Percentiles rank a stretch among this genome's conserved stretches.
phyloP scores from a whole-genome alignment of 192 early-diverging fungal species.

The Entomortierella chlamydospora region DNA sequence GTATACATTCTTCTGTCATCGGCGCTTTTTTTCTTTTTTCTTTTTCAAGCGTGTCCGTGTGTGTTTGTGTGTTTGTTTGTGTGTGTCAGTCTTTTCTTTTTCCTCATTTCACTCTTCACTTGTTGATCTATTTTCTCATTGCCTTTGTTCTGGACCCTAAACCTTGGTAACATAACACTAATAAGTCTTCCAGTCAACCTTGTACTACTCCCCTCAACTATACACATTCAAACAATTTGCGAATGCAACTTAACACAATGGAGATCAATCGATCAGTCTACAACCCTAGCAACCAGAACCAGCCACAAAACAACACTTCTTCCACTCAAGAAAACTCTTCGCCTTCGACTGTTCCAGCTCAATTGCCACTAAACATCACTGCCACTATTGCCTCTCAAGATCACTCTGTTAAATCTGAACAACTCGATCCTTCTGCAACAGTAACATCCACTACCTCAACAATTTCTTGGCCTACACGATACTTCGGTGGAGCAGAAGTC shows the following conservation, averaged over 20 bases:
- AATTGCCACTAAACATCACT: slow-evolving; percentile 1
- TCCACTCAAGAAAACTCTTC: background rate
- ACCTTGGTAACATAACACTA: too few relatives aligned
- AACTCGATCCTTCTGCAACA: slow-evolving; percentile 10
- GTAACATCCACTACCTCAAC: slow-evolving; percentile 8
- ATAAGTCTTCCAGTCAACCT: too few relatives aligned
- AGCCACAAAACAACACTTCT: background rate
- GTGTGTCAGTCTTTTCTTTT: too few relatives aligned
- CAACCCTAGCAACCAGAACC: slow-evolving; percentile 16
- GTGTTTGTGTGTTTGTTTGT: too few relatives aligned
- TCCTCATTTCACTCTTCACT: too few relatives aligned
- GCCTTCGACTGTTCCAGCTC: background rate
- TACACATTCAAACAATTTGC: background rate
- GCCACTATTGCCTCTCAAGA: slow-evolving; percentile 6
- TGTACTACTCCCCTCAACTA: too few relatives aligned
- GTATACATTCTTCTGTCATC: background rate
- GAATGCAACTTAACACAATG: too few relatives aligned
- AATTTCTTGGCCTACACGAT: slow-evolving; percentile 13
- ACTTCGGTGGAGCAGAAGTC: slow-evolving; percentile 21
- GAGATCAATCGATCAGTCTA: slow-evolving; percentile 3
- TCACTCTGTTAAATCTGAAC: slow-evolving; percentile 3
- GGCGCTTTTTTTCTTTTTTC: background rate
- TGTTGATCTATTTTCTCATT: too few relatives aligned
- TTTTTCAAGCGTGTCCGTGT: too few relatives aligned
- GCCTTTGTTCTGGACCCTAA: too few relatives aligned